These are phyloP conservation scores for Corylus avellana DNA, from an alignment of 306 rosid genomes.

Conservation along the genomic window DNA sequence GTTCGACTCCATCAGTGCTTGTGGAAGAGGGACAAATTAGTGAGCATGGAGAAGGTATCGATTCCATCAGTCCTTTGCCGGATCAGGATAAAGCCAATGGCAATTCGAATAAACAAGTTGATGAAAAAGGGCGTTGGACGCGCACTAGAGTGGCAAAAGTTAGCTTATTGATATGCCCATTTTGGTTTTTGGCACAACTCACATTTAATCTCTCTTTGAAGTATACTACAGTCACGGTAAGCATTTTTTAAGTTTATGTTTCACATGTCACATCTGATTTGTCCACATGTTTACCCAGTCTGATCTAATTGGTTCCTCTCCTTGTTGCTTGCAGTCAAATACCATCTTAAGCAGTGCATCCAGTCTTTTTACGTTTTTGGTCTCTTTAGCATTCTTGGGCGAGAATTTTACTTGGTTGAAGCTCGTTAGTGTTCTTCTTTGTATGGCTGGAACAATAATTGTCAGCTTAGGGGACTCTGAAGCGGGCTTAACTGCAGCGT, in stretches of 20 bases:
- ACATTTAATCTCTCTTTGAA: conserved; percentile 84
- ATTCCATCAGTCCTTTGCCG: conserved; percentile 22
- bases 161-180: conserved; percentile 82
- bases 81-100: conserved; percentile 23
- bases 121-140: conserved; percentile 89
- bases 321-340: conserved; percentile 71
- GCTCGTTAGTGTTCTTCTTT: conserved; percentile 85
- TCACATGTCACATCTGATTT: conserved; percentile 6
- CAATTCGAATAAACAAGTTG: conserved; percentile 44
- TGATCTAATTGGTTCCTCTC: conserved; percentile 25
- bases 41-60: conserved; percentile 22
- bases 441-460: conserved; percentile 92
- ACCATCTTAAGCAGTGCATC: conserved; percentile 97
- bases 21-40: conserved; percentile 38
- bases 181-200: conserved; percentile 96
- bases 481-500: conserved; percentile 49
- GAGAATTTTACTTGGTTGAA: conserved; percentile 92
- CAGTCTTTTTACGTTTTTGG: conserved; percentile 94
- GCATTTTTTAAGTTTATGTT: conserved; percentile 17
- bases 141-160: conserved; percentile 82
- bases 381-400: conserved; percentile 82
- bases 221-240: conserved; percentile 94
- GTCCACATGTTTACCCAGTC: conserved; percentile 17
- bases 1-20: conserved; percentile 28
- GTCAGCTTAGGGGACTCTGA: conserved; percentile 91